Conservation (phyloP, 116 monocot species). For the Trichopus zeylanicus region DNA sequence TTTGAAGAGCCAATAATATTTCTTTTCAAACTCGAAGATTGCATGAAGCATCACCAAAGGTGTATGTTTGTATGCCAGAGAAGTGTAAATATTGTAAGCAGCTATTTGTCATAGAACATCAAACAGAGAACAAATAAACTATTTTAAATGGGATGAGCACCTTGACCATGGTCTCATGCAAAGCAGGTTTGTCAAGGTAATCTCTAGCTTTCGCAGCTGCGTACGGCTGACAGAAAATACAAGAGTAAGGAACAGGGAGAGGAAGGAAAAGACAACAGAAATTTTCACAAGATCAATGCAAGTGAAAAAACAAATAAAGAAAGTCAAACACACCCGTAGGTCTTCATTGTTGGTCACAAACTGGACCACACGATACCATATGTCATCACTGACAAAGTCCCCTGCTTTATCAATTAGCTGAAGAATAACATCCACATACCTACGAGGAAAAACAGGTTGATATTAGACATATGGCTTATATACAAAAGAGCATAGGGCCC, state of each 20-base stretch:
- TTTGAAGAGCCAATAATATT: neutral
- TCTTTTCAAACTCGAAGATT: neutral
- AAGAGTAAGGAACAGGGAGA: too few relatives aligned
- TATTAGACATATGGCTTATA: neutral
- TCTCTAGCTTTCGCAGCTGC: slow-evolving; percentile 94
- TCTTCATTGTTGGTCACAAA: slow-evolving; percentile 99
- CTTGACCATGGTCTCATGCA: slow-evolving; percentile 99
- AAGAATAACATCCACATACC: slow-evolving; percentile 99
- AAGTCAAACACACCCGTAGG: slow-evolving; percentile 53
- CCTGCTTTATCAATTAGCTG: slow-evolving; percentile 99
- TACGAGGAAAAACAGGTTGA: slow-evolving; percentile 8
- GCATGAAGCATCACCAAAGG: neutral
- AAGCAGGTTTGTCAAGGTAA: slow-evolving; percentile 92
- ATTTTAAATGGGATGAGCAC: slow-evolving; percentile 36
- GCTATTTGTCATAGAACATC: neutral
- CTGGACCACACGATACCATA: slow-evolving; percentile 99
- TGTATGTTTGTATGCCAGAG: neutral
- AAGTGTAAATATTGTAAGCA: neutral
- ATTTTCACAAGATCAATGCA: neutral
- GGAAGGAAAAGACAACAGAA: too few relatives aligned
- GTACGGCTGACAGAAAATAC: slow-evolving; percentile 69
- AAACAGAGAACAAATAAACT: neutral
- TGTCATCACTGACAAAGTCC: slow-evolving; percentile 99
- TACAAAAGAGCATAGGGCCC: neutral
- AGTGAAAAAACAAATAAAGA: neutral